These are phyloP conservation scores for Tolypocladium ovalisporum DNA, from an alignment of 2,329 filamentous ascomycete genomes.

Conservation along the genomic window DNA sequence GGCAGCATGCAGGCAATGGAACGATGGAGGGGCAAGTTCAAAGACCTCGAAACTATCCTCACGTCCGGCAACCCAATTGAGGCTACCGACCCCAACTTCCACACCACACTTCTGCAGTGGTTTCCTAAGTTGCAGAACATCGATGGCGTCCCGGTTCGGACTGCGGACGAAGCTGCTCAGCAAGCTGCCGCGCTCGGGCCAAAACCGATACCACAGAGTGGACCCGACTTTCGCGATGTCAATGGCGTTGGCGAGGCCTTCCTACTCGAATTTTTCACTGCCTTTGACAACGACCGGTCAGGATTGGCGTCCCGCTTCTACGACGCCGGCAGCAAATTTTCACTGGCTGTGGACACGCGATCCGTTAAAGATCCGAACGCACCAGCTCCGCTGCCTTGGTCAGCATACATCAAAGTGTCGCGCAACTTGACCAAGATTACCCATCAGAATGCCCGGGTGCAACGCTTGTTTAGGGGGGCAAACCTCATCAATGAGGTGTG, in stretches of 20 bases:
- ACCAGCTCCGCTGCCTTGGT: constrained; percentile 49
- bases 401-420: constrained; percentile 64
- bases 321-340: constrained; percentile 65
- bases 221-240: constrained; percentile 64
- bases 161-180: constrained; percentile 56
- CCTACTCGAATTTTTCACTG: constrained; percentile 59
- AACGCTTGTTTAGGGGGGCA: constrained; percentile 54
- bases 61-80: constrained; percentile 68
- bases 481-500: constrained; percentile 58
- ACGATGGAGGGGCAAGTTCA: constrained; percentile 71
- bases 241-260: constrained; percentile 66
- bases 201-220: constrained; percentile 49
- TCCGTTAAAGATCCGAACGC: constrained; percentile 36
- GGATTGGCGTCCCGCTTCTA: constrained; percentile 58
- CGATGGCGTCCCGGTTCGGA: constrained; percentile 65
- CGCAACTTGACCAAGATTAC: constrained; percentile 66
- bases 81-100: constrained; percentile 45
- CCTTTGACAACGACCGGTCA: constrained; percentile 62
- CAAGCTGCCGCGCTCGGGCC: constrained; percentile 37
- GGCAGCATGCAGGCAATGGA: constrained; percentile 55
- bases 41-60: constrained; percentile 68
- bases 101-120: constrained; percentile 63
- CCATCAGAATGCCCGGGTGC: constrained; percentile 46
- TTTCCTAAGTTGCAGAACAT: constrained; percentile 72
- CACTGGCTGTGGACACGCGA: constrained; percentile 57